phyloP scores from a whole-genome alignment of 179 eudicot genomes.

The Silene coronaria region DNA sequence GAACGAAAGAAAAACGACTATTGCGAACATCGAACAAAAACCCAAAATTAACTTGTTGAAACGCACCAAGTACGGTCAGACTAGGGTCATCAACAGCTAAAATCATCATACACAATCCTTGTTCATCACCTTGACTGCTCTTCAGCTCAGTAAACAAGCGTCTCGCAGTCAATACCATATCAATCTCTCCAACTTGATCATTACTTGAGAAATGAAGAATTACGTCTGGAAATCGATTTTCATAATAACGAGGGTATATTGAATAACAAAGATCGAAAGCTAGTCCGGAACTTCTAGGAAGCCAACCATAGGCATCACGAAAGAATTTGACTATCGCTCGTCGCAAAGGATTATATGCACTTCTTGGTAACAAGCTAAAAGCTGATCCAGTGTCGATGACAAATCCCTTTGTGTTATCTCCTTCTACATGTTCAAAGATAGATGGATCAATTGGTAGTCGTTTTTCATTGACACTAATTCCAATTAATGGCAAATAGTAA shows the following conservation, averaged over 20 bases:
- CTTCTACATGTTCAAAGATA: background rate
- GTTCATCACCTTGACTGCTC: no score
- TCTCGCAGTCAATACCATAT: background rate
- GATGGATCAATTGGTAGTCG: background rate
- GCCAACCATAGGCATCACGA: background rate
- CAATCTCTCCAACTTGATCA: background rate
- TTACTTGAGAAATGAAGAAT: background rate
- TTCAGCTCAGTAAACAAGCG: background rate
- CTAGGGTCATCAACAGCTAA: background rate
- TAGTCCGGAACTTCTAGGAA: background rate
- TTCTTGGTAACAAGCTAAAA: background rate
- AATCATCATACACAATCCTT: conserved; percentile 1
- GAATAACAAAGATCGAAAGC: background rate
- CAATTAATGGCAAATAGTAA: background rate
- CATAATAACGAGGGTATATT: background rate
- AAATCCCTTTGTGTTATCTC: background rate
- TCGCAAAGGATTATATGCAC: background rate
- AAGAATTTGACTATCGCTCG: background rate
- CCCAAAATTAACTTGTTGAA: conserved; percentile 10
- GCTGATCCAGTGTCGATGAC: conserved; percentile 3
- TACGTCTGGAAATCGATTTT: background rate
- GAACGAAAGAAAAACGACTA: no score
- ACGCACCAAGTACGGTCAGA: conserved; percentile 7
- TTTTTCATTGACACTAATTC: conserved; percentile 1
- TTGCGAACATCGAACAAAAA: no score